These are phyloP conservation scores for Lanmaoa pseudosensibilis DNA, from an alignment of 768 basidiomycete species.

Conservation along the genomic window DNA sequence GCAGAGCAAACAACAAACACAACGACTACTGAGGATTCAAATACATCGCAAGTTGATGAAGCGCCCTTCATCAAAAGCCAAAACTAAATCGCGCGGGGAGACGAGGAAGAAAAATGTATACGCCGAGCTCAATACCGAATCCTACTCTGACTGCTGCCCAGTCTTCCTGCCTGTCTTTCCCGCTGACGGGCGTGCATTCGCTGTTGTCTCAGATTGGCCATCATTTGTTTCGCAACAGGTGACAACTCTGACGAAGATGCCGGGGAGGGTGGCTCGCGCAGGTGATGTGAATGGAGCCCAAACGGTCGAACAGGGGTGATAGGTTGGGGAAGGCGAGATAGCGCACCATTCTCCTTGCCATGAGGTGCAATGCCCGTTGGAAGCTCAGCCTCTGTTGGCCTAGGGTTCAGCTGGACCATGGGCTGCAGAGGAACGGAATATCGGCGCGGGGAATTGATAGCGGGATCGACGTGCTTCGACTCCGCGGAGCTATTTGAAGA, in stretches of 20 bases:
- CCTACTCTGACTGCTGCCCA: slow-evolving; percentile 33
- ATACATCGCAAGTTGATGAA: slow-evolving; percentile 18
- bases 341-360: slow-evolving; percentile 26
- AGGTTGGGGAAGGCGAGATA: slow-evolving; percentile 36
- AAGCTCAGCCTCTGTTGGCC: not conserved
- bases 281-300: slow-evolving; percentile 33
- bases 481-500: slow-evolving; percentile 28
- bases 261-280: slow-evolving; percentile 50
- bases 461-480: slow-evolving; percentile 5
- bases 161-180: slow-evolving; percentile 31
- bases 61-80: slow-evolving; percentile 12
- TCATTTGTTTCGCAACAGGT: slow-evolving; percentile 63
- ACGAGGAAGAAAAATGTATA: not conserved
- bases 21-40: slow-evolving; percentile 10
- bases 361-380: no score
- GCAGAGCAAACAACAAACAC: slow-evolving; percentile 10
- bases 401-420: not conserved
- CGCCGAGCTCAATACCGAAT: slow-evolving; percentile 26
- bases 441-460: not conserved
- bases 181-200: slow-evolving; percentile 34
- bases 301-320: slow-evolving; percentile 49
- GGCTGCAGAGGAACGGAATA: slow-evolving; percentile 11
- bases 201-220: slow-evolving; percentile 58
- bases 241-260: slow-evolving; percentile 75
- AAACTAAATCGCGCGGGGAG: slow-evolving; percentile 8